Evolutionary conservation across 2,329 filamentous ascomycete genomes (phyloP), one percentile per base, ranked within the genome.

Genomic region (Helotiales sp.): DNA sequence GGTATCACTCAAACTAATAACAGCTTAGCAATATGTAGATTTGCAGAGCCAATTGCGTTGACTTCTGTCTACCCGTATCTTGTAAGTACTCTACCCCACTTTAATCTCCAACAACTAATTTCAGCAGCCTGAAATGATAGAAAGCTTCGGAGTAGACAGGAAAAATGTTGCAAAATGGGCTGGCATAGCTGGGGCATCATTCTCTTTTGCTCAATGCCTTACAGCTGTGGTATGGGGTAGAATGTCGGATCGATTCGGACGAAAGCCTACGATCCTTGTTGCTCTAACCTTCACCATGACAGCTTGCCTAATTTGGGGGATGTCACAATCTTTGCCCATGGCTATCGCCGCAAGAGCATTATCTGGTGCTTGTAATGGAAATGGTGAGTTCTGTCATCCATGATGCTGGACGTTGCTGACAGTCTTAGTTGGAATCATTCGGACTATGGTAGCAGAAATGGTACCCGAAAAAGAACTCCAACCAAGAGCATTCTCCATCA

Each of bases 371-470:
- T 87, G 89, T 44, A 97, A 96, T 70, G 95, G 93, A 54, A 98
- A 97, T 70, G 84, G 83, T 86, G 69, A 30, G 46, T 50, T 12
- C 27, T 54, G 19, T 31, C 31, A 3, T 5, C 3, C 30, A 30
- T 24, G 10, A 9, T 2, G 1, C 13, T n/a, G 40, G 22, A 17
- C 12, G 12, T 33, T 38, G 52, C 66, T 73, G 58, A 72, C 49
- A 2, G 9, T 17, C 15, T 17, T 31, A 86, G 88, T 93, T n/a
- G 90, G 95, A 1, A 97, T 97, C 61, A 88, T 97, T 62, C 79
- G 93, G 63, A 96, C 91, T 15, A 91, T 95, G 77, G 92, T 97
- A 2, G 93, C 93, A 0, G 93, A 97, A 73, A 86, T 97, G 81
- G 92, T 96, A 1, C 90, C 91, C 0, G 86, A 95, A 72, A 91